Evolutionary conservation across 2,329 filamentous ascomycete genomes (phyloP).

Genomic region (Aspergillus felis): DNA sequence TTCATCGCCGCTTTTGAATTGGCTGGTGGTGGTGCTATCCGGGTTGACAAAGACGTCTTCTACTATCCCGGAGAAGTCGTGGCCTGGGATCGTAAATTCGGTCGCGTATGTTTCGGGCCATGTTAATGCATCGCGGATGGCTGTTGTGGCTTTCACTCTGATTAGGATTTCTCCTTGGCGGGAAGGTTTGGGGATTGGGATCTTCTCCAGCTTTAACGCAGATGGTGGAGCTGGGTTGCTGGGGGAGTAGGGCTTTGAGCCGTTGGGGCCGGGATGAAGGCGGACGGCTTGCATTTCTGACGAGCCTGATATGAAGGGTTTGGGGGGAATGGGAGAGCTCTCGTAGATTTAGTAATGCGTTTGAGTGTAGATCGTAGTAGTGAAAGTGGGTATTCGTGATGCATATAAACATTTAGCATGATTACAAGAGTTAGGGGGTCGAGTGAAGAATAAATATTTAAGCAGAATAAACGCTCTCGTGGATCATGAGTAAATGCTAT

Average conservation of each 20-base stretch:
- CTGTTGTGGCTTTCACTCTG: constrained; percentile 11
- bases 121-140: constrained; percentile 12
- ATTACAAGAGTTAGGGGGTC: too few relatives aligned
- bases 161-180: constrained; percentile 6
- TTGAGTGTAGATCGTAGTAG: too few relatives aligned
- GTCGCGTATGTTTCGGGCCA: constrained; percentile 26
- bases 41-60: constrained; percentile 5
- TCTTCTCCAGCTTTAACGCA: constrained; percentile 3
- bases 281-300: constrained; percentile 9
- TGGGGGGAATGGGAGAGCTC: too few relatives aligned
- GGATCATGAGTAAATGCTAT: too few relatives aligned
- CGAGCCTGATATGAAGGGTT: too few relatives aligned
- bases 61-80: constrained; percentile 22
- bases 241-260: constrained; percentile 3
- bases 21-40: background rate
- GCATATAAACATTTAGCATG: too few relatives aligned
- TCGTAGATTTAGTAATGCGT: too few relatives aligned
- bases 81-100: constrained; percentile 17
- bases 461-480: too few relatives aligned
- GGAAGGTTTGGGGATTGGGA: constrained; percentile 8
- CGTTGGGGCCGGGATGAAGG: constrained; percentile 1
- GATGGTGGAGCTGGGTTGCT: constrained; percentile 9
- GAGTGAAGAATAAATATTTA: too few relatives aligned
- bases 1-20: constrained; percentile 23
- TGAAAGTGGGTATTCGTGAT: too few relatives aligned